Base-by-base conservation (phyloP, 2,329 filamentous ascomycete species). In the Stenocarpella maydis region DNA sequence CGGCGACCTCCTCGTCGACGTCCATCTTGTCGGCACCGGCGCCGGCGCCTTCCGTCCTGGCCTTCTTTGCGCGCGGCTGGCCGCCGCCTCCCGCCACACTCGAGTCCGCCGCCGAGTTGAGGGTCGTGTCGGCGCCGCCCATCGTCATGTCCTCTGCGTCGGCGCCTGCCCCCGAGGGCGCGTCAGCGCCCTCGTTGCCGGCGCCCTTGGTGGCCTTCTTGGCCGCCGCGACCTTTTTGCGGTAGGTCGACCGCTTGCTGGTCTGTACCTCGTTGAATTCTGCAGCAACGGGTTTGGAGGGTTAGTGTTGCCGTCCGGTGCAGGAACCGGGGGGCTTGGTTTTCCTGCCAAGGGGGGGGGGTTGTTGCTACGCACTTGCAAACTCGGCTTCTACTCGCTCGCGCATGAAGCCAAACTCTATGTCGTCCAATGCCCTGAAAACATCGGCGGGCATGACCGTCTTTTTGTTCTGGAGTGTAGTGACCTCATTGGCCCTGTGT, bases 391-490 rank as follows among this genome's bases (percentile, higher is more conserved):
- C 91, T 39, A 95, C 82, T 41, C 89, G 84, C 68, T 83, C 83
- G 17, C 88, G 87, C 68, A 93, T 83, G 77, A 95, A 94, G n/a
- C 85, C 85, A 60, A 93, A 93, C 78, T 95, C 93, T 55, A 90
- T 87, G 45, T 93, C 90, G n/a, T 92, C 89, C 55, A 96, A 85
- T 0, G 92, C 92, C 61, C 90, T 89, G 76, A 95, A 90, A 49
- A 96, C 91, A 77, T 95, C 92, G 49, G 86, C 85, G 0, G 92
- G 91, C 75, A 88, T 86, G 74, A 96, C 91, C 0, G 92, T 95
- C 82, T 95, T 95, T 78, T 94, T 92, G 77, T 87, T 87, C n/a
- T 86, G 85, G 60, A 81, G 81, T 65, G 85, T 79, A 8, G 92
- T 92, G 75, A 90, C 85, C 74, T 93, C 91, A 74, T 93, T 94